Evolutionary conservation across 352 stramenopile species (phyloP), one percentile per base, ranked within the genome.

Genomic region (Sclerospora graminicola): DNA sequence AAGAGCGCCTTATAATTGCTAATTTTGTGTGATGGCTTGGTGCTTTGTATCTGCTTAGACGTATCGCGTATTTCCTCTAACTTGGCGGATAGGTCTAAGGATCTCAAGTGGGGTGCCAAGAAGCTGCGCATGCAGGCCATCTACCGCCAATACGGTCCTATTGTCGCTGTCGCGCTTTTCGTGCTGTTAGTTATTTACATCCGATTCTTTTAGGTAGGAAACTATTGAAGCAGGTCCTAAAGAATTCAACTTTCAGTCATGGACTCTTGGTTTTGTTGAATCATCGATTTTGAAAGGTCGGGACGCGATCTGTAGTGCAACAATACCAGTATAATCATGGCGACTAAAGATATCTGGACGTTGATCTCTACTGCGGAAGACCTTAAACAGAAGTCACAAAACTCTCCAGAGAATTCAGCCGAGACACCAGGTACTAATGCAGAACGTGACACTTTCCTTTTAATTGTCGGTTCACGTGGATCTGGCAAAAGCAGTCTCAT

Each of bases 31-130:
- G 14, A 14, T 33, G n/a, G 20, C 14, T 48, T 47, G 10, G 15
- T 57, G 5, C 13, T 48, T 20, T n/a, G n/a, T n/a, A n/a, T n/a
- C n/a, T n/a, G n/a, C n/a, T 11, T 43, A 95, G 84, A 91, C 35
- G 79, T 95, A 14, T 90, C 77, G 28, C 67, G 79, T 14, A 92
- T 92, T 41, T 94, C 85, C 27, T 92, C 79, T n/a, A 94, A 89
- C 53, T 63, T 97, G 42, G 76, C 83, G 21, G 69, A 90, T 42
- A 85, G 97, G 45, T 97, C 83, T 33, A 98, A 97, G 55, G 95
- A 97, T 32, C 96, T 98, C 48, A 98, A 98, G 61, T 98, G 92
- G 92, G 93, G 93, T 20, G 90, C 95, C 35, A 98, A 97, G 66
- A 94, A 96, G 59, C 69, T 96, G 41, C 86, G 77, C 23, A 71